Base-by-base conservation (phyloP, 345 rosid species). In the Firmiana major region DNA sequence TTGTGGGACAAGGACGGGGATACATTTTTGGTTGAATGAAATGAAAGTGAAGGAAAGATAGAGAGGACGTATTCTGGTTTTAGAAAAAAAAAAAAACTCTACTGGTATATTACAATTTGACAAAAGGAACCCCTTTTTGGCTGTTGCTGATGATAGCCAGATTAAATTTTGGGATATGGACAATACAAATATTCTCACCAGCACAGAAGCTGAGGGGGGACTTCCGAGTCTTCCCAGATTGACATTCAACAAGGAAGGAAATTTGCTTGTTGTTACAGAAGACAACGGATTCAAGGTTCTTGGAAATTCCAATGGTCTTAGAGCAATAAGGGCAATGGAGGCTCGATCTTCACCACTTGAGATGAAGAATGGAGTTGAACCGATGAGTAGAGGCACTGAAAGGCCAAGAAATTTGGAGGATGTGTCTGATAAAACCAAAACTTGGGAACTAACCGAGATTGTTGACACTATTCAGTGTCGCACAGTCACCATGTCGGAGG, bases 111-210 rank as follows among this genome's bases (percentile, higher is more conserved):
- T 90, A 74, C 91, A 90, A 79, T 90, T 90, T 73, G 97, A 91
- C 75, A 88, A 93, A 4, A 83, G 83, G 76, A 91, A 87, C 78
- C 88, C 84, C 48, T 85, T 86, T 80, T 75, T 91, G 85, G 97
- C 92, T 71, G 97, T 82, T 77, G 97, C 93, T 36, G 97, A 90
- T 79, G 92, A 91, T 66, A 42, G 70, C 74, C 88, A 83, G 81
- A 75, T 91, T 53, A 91, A 87, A 49, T 88, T 90, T 84, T 91
- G 97, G 97, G 90, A 91, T 77, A 86, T 90, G 93, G 97, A 91
- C 81, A 87, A 78, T 78, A 80, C 76, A 62, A 84, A 86, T 77
- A 40, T 90, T 34, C 78, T 91, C 58, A 79, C 86, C 26, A 86
- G 76, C 75, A 83, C 78, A 10, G 97, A 91, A 67, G 97, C 97